phyloP scores from a whole-genome alignment of 352 stramenopile species.

The Globisporangium alternatum region DNA sequence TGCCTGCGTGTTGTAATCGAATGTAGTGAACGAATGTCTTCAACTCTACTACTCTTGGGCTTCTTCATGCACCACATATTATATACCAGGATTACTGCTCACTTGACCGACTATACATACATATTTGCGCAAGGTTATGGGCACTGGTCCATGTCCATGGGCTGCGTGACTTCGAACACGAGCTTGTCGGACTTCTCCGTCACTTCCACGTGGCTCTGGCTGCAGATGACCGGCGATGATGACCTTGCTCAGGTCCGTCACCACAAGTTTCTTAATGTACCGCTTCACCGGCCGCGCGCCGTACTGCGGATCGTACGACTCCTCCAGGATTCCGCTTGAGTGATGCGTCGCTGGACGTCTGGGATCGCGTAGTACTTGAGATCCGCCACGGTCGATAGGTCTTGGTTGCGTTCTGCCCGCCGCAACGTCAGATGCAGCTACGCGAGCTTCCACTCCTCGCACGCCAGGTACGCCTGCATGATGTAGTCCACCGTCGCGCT shows the following conservation, averaged over 20 bases:
- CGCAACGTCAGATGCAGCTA: constrained; percentile 93
- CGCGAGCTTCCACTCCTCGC: constrained; percentile 50
- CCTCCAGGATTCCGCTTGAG: constrained; percentile 89
- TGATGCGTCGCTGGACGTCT: constrained; percentile 87
- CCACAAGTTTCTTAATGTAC: constrained; percentile 94
- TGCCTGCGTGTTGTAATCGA: too few relatives aligned
- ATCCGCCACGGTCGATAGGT: constrained; percentile 94
- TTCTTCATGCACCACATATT: too few relatives aligned
- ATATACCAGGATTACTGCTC: too few relatives aligned
- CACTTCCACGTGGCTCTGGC: constrained; percentile 59
- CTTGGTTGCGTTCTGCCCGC: constrained; percentile 91
- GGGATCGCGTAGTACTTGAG: constrained; percentile 96
- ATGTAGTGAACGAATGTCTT: too few relatives aligned
- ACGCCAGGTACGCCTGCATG: constrained; percentile 72
- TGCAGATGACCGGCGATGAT: constrained; percentile 54
- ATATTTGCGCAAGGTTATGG: not conserved
- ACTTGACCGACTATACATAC: too few relatives aligned
- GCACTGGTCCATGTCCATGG: constrained; percentile 32
- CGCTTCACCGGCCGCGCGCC: constrained; percentile 95
- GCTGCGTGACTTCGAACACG: constrained; percentile 42
- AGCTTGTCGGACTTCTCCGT: constrained; percentile 42
- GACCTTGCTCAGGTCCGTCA: constrained; percentile 85
- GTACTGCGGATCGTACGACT: constrained; percentile 93
- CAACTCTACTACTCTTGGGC: too few relatives aligned
- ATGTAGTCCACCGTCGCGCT: constrained; percentile 74